Evolutionary conservation across 371 early-diverging fungal genomes (phyloP), one percentile per base, ranked within the genome.

Genomic region (Mucor lusitanicus): DNA sequence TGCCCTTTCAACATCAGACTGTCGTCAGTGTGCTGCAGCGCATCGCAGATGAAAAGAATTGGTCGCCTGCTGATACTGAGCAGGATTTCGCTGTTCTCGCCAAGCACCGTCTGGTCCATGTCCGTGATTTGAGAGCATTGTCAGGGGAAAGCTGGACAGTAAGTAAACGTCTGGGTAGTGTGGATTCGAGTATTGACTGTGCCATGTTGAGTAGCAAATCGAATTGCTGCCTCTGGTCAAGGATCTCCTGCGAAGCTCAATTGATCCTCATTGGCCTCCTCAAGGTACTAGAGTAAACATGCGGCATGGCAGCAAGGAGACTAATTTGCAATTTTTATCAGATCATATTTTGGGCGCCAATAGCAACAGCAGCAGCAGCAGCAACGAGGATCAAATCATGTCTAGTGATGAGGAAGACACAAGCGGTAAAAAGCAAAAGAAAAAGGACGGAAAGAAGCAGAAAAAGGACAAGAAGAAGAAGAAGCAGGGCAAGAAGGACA

Each of bases 91-190:
- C 65, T 17, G 73, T 85, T 44, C 59, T 85, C 13, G 76, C 76
- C 23, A 66, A 59, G 28, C 78, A 85, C 65, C 71, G 85, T 5
- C 53, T 85, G 17, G 70, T 71, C 37, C 70, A 78, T 35, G 68
- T 82, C 35, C 69, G 70, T 64, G 85, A 85, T 54, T 69, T 85
- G 19, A 76, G 77, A 19, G 63, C 76, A 17, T 66, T 85, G 50
- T 85, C 85, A 0, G 58, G 63, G 17, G 77, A 82, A 63, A 85
- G 85, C 58, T 85, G 85, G 85, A 69, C 74, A 66, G 85, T 85
- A 83, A 71, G 54, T 59, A 12, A 28, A 27, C 15, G 54, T 42
- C 42, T 53, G 1, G 21, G 9, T 35, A 17, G 1, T 5, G 4
- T 17, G 3, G 12, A 50, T 19, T 3, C 33, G 23, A 30, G 33